phyloP scores from a whole-genome alignment of 2,329 filamentous ascomycete species.

The Alternaria rosae region DNA sequence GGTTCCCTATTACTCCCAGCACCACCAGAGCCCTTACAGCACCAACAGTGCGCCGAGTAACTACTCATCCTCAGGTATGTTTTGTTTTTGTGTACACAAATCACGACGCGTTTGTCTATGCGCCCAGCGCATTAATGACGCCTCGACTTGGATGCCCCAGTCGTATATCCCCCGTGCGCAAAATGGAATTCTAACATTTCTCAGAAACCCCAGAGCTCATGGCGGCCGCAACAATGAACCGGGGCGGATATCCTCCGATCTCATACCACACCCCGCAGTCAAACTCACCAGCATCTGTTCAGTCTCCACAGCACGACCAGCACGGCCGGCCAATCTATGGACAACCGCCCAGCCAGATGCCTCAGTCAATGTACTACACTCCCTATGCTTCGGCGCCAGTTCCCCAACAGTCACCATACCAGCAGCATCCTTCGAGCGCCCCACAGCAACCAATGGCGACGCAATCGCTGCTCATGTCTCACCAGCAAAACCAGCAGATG shows the following conservation, averaged over 20 bases:
- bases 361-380: conserved; percentile 82
- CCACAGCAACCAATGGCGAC: conserved; percentile 63
- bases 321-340: conserved; percentile 84
- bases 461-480: conserved; percentile 61
- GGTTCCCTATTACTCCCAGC: conserved; percentile 75
- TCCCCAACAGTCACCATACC: conserved; percentile 65
- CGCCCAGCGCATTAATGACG: conserved; percentile 18
- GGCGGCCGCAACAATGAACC: conserved; percentile 72
- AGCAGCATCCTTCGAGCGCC: conserved; percentile 62
- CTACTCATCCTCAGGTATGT: conserved; percentile 75
- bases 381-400: conserved; percentile 57
- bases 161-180: conserved; percentile 6
- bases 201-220: conserved; percentile 77
- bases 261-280: conserved; percentile 91
- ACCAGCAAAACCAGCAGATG: conserved; percentile 54
- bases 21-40: conserved; percentile 85
- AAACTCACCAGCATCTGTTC: conserved; percentile 91
- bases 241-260: conserved; percentile 79
- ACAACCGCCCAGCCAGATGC: conserved; percentile 78
- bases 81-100: conserved; percentile 11
- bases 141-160: conserved; percentile 14
- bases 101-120: conserved; percentile 13
- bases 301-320: conserved; percentile 90
- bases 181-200: conserved; percentile 56
- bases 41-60: conserved; percentile 80